These are phyloP conservation scores for Catharanthus roseus DNA, from an alignment of 257 asterid genomes.

Conservation along the genomic window DNA sequence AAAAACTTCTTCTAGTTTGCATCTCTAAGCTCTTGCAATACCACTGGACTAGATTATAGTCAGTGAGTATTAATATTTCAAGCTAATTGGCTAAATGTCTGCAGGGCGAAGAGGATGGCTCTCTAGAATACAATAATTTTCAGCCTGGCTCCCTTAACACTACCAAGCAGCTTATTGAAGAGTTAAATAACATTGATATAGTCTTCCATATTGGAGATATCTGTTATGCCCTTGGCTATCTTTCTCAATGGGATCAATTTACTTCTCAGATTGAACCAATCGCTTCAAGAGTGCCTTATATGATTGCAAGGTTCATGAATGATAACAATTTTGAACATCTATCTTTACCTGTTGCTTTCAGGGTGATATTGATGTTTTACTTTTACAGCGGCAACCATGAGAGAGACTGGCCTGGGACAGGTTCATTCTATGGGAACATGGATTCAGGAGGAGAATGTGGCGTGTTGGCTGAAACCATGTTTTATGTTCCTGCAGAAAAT, in stretches of 20 bases:
- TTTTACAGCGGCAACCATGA: slow-evolving; percentile 82
- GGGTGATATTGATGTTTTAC: slow-evolving; percentile 1
- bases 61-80: too few relatives aligned
- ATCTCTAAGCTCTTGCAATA: too few relatives aligned
- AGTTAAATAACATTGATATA: slow-evolving; percentile 60
- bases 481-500: slow-evolving; percentile 75
- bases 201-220: slow-evolving; percentile 85
- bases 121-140: slow-evolving; percentile 66
- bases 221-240: slow-evolving; percentile 69
- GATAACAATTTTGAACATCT: background rate
- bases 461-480: slow-evolving; percentile 68
- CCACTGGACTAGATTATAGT: too few relatives aligned
- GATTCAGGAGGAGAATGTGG: slow-evolving; percentile 97
- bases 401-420: slow-evolving; percentile 84
- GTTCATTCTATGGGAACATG: slow-evolving; percentile 61
- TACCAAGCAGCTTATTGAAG: slow-evolving; percentile 56
- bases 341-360: background rate
- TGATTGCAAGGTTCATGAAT: slow-evolving; percentile 69
- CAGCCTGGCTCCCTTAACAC: slow-evolving; percentile 84
- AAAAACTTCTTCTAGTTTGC: too few relatives aligned
- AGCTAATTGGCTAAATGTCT: too few relatives aligned
- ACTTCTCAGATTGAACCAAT: slow-evolving; percentile 82
- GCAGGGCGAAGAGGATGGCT: slow-evolving; percentile 75
- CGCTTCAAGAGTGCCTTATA: slow-evolving; percentile 77
- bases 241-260: slow-evolving; percentile 95